Evolutionary conservation across 345 rosid genomes (phyloP).

Genomic region (Erucastrum elatum): DNA sequence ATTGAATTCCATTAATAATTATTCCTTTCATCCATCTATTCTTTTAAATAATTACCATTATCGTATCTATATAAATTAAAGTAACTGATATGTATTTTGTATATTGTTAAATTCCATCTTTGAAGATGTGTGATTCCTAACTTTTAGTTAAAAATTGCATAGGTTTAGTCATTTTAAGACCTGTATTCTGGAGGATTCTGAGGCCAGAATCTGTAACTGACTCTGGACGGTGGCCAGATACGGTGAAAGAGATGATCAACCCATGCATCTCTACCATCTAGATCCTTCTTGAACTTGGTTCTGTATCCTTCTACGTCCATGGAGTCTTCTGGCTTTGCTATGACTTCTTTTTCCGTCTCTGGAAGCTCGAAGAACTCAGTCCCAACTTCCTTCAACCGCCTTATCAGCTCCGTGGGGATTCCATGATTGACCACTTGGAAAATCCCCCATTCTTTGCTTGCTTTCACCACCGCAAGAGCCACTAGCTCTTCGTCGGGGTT

Average conservation of each 20-base stretch:
- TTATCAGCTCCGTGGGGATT: slow-evolving; percentile 41
- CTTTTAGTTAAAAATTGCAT: slow-evolving; percentile 13
- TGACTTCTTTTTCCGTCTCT: slow-evolving; percentile 48
- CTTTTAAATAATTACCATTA: too few species aligned
- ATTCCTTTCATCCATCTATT: too few species aligned
- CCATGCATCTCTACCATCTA: neutral
- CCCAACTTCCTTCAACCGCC: slow-evolving; percentile 47
- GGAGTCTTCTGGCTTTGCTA: slow-evolving; percentile 45
- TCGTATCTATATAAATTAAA: too few species aligned
- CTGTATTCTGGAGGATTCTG: slow-evolving; percentile 63
- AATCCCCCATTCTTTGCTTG: slow-evolving; percentile 48
- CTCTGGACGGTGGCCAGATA: slow-evolving; percentile 66
- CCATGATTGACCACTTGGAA: slow-evolving; percentile 48
- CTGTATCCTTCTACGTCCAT: slow-evolving; percentile 51
- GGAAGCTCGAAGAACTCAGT: slow-evolving; percentile 61
- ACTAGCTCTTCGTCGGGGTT: slow-evolving; percentile 27
- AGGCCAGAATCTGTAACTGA: slow-evolving; percentile 68
- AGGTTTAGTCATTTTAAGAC: neutral
- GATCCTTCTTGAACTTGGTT: neutral
- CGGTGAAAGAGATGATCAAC: slow-evolving; percentile 70
- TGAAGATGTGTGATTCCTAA: too few species aligned
- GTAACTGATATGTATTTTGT: too few species aligned
- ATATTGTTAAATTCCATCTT: too few species aligned
- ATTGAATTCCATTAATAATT: too few species aligned
- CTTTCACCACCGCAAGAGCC: slow-evolving; percentile 39